phyloP scores from a whole-genome alignment of 257 asterid genomes.

The Solanum lycopersicoides region DNA sequence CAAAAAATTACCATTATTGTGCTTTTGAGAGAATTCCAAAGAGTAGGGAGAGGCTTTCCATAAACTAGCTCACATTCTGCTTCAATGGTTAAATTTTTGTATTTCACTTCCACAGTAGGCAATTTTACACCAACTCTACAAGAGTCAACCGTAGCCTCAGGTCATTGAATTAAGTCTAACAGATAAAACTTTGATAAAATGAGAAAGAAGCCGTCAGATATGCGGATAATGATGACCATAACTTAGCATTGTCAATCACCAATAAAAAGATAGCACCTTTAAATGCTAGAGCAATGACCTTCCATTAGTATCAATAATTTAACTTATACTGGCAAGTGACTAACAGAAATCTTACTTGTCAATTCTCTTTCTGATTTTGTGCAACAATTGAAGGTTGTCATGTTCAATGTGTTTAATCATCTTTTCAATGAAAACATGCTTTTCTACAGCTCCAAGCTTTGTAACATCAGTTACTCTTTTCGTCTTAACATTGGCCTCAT shows the following conservation, averaged over 20 bases:
- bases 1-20: slow-evolving; percentile 21
- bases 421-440: slow-evolving; percentile 31
- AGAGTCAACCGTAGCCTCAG: neutral
- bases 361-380: slow-evolving; percentile 32
- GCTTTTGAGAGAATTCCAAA: slow-evolving; percentile 64
- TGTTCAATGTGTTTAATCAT: slow-evolving; percentile 38
- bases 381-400: slow-evolving; percentile 35
- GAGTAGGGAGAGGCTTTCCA: slow-evolving; percentile 68
- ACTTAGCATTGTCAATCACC: neutral
- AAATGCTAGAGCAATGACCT: neutral
- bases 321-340: neutral
- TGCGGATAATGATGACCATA: neutral
- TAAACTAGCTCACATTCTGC: slow-evolving; percentile 64
- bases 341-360: slow-evolving; percentile 22
- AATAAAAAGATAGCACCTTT: neutral
- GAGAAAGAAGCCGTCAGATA: neutral
- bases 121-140: slow-evolving; percentile 52
- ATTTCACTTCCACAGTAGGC: slow-evolving; percentile 61
- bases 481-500: slow-evolving; percentile 3
- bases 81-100: slow-evolving; percentile 28
- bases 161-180: neutral
- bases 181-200: neutral
- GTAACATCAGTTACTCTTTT: slow-evolving; percentile 36
- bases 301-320: neutral
- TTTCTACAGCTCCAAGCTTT: slow-evolving; percentile 28